Evolutionary conservation across 371 early-diverging fungal genomes (phyloP), one percentile per base, ranked within the genome.

Genomic region (Mortierella sp.): DNA sequence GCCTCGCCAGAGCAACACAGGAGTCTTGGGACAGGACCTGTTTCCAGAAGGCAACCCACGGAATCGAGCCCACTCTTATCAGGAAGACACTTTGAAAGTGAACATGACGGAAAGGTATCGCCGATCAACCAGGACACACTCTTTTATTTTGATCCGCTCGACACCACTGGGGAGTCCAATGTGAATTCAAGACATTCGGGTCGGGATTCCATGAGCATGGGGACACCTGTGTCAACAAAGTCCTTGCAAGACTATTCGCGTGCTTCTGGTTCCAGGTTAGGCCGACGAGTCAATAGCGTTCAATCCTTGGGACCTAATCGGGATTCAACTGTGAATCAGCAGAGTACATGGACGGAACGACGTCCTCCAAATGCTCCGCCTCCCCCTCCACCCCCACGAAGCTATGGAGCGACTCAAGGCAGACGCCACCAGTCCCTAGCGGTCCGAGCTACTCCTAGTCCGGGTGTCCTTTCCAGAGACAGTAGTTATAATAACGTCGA

Each of bases 101-200:
- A 26, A 23, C 60, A 15, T 45, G 60, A 64, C 12, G 46, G 46
- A 9, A 18, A 45, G 55, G 53, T 56, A 16, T 43, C 55, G n/a
- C 37, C 62, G 25, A 51, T 28, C n/a, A 52, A 57, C 37, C 62
- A 63, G 15, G 69, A 62, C 21, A 44, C 19, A n/a, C 15, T 62
- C 44, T 62, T 62, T 30, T 16, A 69, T 57, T 66, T 63, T 57
- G 67, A 66, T 23, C 37, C 68, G 7, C 68, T 68, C 7, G 74
- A 68, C 45, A 60, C 68, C 23, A 68, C 64, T 59, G 37, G 51
- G 18, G 74, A 60, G 45, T 57, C 58, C 23, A 50, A 37, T 37
- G 37, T 37, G 5, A 37, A 37, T 37, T 37, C 37, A 9, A 37
- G 37, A 37, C 37, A 37, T 37, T 37, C 37, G 3, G 62, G 19